Base-by-base conservation (phyloP, 371 early-diverging fungal species). In the Entomophthora muscae region DNA sequence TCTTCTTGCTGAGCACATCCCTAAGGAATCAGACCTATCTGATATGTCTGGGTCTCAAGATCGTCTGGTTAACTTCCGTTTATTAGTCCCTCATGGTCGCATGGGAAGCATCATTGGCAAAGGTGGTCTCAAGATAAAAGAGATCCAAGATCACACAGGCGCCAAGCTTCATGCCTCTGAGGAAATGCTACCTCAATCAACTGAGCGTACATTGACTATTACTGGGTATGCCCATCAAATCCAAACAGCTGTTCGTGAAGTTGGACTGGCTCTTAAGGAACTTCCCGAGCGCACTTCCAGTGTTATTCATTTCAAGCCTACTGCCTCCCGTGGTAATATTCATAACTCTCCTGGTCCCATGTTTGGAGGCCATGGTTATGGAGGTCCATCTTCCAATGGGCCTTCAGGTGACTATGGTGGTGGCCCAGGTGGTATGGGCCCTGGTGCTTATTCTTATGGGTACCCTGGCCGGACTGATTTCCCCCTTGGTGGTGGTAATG, bases 51-150 rank as follows among this genome's bases (percentile, higher is more conserved):
- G 32, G 3, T 28, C 5, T 70, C 69, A 3, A 70, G 74, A 64
- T 70, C 75, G 30, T 7, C 13, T 28, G 22, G 70, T 83, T 22
- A 74, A 83, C 12, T 77, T 91, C 53, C 81, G 86, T 27, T 61
- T 90, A 2, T 77, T 91, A 57, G 79, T 91, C 2, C 81, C 86
- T 28, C 81, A 86, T 66, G 72, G 70, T 57, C 81, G 80, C 22
- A 88, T 91, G 87, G 95, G 96, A 2, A 83, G 85, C 29, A 75
- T 95, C 63, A 95, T 95, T 65, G 96, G 96, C 63, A 90, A 90
- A 69, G 81, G 82, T 17, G 96, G 96, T 13, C 67, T 70, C 21
- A 84, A 88, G 61, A 95, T 95, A 70, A 86, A 85, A 64, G 88
- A 90, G 64, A 88, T 95, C 62, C 86, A 95, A 65, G 84, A 88